Conservation (phyloP, 495 filamentous ascomycete genomes). For the Ramalina peruviana region DNA sequence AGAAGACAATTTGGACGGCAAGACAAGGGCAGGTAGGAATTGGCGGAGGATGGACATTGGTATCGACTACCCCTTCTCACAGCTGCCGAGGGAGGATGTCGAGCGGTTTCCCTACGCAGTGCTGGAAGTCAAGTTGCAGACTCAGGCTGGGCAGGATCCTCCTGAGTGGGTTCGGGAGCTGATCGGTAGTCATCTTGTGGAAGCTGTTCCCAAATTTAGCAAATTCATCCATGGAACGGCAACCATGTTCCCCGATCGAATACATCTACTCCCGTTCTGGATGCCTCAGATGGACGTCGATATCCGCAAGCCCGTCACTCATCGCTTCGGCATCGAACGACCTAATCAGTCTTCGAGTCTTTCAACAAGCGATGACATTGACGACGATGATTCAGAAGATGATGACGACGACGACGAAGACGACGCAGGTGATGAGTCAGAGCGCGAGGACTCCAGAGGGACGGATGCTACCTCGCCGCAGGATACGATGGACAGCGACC, state of each 20-base stretch:
- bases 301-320: conserved; percentile 81
- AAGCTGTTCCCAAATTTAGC: conserved; percentile 96
- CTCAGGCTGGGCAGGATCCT: conserved; percentile 90
- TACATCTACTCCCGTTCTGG: conserved; percentile 91
- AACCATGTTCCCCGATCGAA: conserved; percentile 70
- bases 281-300: conserved; percentile 96
- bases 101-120: conserved; percentile 93
- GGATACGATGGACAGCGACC: conserved; percentile 11
- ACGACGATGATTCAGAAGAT: conserved; percentile 42
- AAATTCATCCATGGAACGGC: conserved; percentile 98
- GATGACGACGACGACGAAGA: conserved; percentile 30
- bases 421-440: neutral
- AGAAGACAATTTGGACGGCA: conserved; percentile 87
- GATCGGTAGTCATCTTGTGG: conserved; percentile 83
- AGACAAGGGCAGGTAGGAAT: conserved; percentile 62
- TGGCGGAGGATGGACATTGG: conserved; percentile 98
- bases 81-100: conserved; percentile 70
- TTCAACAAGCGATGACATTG: conserved; percentile 61
- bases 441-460: conserved; percentile 5
- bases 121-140: conserved; percentile 95
- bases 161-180: conserved; percentile 92
- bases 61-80: conserved; percentile 86
- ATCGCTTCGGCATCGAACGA: conserved; percentile 77
- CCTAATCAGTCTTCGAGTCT: conserved; percentile 57
- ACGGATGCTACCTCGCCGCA: neutral